Evolutionary conservation across 306 rosid genomes (phyloP).

Genomic region (Psophocarpus tetragonolobus): DNA sequence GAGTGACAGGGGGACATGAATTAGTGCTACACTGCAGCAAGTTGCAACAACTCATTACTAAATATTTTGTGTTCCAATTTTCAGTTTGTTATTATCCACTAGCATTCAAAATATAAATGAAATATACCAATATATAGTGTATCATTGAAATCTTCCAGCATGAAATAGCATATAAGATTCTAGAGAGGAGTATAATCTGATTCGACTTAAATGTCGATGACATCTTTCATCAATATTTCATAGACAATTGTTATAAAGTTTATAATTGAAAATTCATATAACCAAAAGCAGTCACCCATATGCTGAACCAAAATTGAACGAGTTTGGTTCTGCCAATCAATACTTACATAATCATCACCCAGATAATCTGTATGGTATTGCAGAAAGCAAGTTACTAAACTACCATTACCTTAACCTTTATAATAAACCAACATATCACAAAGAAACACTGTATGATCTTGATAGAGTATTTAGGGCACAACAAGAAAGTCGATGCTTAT

Average conservation of each 20-base stretch:
- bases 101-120: not conserved
- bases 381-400: not conserved
- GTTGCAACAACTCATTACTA: no score
- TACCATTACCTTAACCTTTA: not conserved
- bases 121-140: not conserved
- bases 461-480: conserved; percentile 2
- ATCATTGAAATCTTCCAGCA: not conserved
- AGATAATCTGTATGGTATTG: not conserved
- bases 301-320: not conserved
- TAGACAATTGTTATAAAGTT: not conserved
- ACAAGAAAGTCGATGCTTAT: not conserved
- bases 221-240: not conserved
- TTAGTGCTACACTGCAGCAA: not conserved
- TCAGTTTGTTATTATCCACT: not conserved
- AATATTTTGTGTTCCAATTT: not conserved
- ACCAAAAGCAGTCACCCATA: not conserved
- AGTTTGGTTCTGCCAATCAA: not conserved
- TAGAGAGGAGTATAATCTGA: not conserved
- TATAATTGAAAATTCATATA: not conserved
- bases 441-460: not conserved
- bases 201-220: not conserved
- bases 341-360: not conserved
- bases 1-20: not conserved
- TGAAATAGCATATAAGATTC: not conserved
- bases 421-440: not conserved